phyloP scores from a whole-genome alignment of 2,329 filamentous ascomycete genomes.

The Aspergillus clavatus region DNA sequence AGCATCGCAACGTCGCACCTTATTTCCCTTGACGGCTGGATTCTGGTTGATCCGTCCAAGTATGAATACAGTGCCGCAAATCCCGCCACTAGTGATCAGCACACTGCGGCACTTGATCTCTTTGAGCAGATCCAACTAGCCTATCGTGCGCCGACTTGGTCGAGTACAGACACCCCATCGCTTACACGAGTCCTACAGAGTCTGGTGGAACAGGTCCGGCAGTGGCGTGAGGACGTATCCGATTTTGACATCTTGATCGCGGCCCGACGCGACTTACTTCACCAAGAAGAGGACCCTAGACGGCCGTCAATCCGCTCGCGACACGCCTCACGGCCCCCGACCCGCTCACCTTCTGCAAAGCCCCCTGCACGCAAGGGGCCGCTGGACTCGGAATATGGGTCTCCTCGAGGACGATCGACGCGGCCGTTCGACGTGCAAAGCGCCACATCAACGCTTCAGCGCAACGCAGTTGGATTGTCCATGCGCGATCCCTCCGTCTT shows the following conservation, averaged over 20 bases:
- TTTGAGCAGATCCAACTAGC: conserved; percentile 24
- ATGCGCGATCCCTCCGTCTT: conserved; percentile 19
- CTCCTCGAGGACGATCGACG: conserved; percentile 23
- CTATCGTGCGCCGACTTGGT: conserved; percentile 45
- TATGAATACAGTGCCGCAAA: conserved; percentile 57
- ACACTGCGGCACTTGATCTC: conserved; percentile 27
- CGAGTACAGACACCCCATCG: conserved; percentile 43
- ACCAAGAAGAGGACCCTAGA: conserved; percentile 27
- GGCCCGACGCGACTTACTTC: conserved; percentile 48
- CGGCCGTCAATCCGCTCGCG: conserved; percentile 13
- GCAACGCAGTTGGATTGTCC: conserved; percentile 18
- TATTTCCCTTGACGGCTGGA: conserved; percentile 84
- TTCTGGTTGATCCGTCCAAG: conserved; percentile 66
- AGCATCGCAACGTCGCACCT: conserved; percentile 80
- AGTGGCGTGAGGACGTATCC: conserved; percentile 60
- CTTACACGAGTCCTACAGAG: conserved; percentile 55
- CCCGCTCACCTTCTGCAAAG: conserved; percentile 14
- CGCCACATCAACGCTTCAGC: conserved; percentile 16
- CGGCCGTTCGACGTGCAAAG: conserved; percentile 11
- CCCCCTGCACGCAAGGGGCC: conserved; percentile 5
- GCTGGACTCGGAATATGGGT: conserved; percentile 13
- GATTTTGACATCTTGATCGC: conserved; percentile 68
- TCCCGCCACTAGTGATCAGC: conserved; percentile 6
- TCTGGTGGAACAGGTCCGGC: conserved; percentile 58
- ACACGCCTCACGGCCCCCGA: conserved; percentile 20